phyloP scores from a whole-genome alignment of 805 yeast species.

The Wickerhamomyces xylosicus region DNA sequence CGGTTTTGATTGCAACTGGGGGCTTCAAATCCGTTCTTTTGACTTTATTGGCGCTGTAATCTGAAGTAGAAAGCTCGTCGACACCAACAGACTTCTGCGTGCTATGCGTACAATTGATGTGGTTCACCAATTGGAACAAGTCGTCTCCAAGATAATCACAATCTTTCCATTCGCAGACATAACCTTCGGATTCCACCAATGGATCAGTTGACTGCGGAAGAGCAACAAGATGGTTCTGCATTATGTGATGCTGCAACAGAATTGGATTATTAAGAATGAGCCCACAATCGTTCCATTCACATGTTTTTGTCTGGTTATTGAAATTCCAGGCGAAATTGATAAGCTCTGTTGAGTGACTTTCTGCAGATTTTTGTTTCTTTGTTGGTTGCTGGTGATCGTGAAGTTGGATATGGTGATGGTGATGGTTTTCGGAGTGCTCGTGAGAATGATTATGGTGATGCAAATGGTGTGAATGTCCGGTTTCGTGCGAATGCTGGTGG shows the following conservation, averaged over 20 bases:
- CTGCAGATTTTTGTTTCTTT: slow-evolving; percentile 6
- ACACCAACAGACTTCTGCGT: slow-evolving; percentile 17
- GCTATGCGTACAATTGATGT: slow-evolving; percentile 37
- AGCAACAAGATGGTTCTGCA: slow-evolving; percentile 33
- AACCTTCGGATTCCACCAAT: slow-evolving; percentile 2
- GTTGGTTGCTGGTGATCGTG: slow-evolving; percentile 24
- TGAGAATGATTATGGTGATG: slow-evolving; percentile 15
- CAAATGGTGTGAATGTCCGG: slow-evolving; percentile 9
- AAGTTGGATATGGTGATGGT: slow-evolving; percentile 27
- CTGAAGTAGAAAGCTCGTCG: not conserved
- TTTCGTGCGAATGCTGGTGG: slow-evolving; percentile 26
- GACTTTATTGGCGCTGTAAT: no score
- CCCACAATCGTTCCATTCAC: slow-evolving; percentile 65
- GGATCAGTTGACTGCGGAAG: not conserved
- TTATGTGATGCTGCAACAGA: slow-evolving; percentile 41
- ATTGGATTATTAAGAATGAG: slow-evolving; percentile 27
- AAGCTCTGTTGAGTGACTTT: not conserved
- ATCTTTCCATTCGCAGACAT: slow-evolving; percentile 63
- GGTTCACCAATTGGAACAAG: slow-evolving; percentile 45
- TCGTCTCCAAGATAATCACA: slow-evolving; percentile 52
- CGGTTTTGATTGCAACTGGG: no score
- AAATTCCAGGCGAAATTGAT: slow-evolving; percentile 20
- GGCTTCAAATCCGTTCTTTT: slow-evolving; percentile 1
- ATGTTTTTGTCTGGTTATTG: slow-evolving; percentile 32
- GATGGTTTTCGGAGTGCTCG: slow-evolving; percentile 22